phyloP scores from a whole-genome alignment of 352 stramenopile genomes.

The Pythium aristosporum region DNA sequence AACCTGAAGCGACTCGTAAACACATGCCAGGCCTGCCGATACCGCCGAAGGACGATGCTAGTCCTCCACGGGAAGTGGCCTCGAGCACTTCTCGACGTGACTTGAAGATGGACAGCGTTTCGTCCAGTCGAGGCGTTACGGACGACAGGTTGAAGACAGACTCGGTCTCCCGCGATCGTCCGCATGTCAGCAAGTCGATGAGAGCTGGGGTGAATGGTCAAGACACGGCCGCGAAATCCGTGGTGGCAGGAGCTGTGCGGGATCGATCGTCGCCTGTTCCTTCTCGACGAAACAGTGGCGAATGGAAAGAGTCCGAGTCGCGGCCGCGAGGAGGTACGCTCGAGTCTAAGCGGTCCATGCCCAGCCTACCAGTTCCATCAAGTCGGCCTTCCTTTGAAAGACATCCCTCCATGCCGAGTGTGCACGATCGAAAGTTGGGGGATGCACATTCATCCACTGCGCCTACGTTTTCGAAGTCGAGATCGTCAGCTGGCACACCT shows the following conservation, averaged over 20 bases:
- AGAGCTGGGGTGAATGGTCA: neutral
- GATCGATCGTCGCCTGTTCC: conserved; percentile 1
- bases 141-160: neutral
- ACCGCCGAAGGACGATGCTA: neutral
- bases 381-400: conserved; percentile 42
- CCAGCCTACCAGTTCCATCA: conserved; percentile 20
- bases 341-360: conserved; percentile 6
- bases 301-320: conserved; percentile 22
- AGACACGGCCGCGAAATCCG: neutral
- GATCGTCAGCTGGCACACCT: conserved; percentile 13
- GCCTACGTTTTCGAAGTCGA: conserved; percentile 17
- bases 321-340: neutral
- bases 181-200: neutral
- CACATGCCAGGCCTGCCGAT: neutral
- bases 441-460: conserved; percentile 11
- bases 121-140: neutral
- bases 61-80: neutral
- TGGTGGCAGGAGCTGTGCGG: neutral
- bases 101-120: conserved; percentile 1
- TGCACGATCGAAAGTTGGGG: conserved; percentile 16
- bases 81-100: conserved; percentile 5
- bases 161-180: neutral
- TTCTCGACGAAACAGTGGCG: conserved; percentile 21
- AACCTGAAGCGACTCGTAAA: neutral
- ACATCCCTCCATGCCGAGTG: conserved; percentile 42